Evolutionary conservation across 2,329 filamentous ascomycete genomes (phyloP).

Genomic region (Fusarium nygamai): DNA sequence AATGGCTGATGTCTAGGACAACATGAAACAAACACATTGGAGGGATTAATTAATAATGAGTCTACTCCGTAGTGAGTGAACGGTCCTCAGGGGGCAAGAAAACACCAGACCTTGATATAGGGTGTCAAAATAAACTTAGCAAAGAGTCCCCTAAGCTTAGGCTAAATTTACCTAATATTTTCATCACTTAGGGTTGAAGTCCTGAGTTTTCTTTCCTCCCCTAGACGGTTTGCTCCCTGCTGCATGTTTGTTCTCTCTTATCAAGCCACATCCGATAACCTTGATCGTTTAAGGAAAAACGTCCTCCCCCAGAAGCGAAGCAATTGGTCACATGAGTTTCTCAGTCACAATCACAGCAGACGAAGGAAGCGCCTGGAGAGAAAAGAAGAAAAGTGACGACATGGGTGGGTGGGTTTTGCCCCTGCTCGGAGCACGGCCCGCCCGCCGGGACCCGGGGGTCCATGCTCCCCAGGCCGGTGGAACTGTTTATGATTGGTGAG

Average conservation of each 20-base stretch:
- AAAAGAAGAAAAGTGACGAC: conserved; percentile 29
- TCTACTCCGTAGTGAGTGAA: no score
- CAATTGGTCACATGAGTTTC: conserved; percentile 20
- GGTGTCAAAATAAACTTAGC: no score
- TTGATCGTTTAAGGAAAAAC: conserved; percentile 7
- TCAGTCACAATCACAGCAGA: conserved; percentile 15
- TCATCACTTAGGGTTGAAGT: no score
- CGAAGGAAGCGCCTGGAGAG: not conserved
- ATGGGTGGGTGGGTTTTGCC: conserved; percentile 21
- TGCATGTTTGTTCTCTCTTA: not conserved
- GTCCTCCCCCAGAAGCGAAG: conserved; percentile 8
- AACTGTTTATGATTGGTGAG: conserved; percentile 40
- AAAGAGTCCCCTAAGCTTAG: no score
- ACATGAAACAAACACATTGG: conserved; percentile 8
- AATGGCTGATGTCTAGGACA: conserved; percentile 13
- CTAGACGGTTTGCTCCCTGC: no score
- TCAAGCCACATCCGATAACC: conserved; percentile 26
- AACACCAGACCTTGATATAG: no score
- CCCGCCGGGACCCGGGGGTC: conserved; percentile 39
- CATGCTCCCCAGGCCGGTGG: conserved; percentile 44
- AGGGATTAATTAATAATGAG: not conserved
- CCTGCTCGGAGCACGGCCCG: conserved; percentile 34
- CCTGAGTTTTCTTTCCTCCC: no score
- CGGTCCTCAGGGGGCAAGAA: no score
- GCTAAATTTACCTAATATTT: no score